Percentiles rank a stretch among this genome's conserved stretches.
Evolutionary conservation across 2,329 filamentous ascomycete species (phyloP).

Genomic region (Ophiostoma triangulosporum): DNA sequence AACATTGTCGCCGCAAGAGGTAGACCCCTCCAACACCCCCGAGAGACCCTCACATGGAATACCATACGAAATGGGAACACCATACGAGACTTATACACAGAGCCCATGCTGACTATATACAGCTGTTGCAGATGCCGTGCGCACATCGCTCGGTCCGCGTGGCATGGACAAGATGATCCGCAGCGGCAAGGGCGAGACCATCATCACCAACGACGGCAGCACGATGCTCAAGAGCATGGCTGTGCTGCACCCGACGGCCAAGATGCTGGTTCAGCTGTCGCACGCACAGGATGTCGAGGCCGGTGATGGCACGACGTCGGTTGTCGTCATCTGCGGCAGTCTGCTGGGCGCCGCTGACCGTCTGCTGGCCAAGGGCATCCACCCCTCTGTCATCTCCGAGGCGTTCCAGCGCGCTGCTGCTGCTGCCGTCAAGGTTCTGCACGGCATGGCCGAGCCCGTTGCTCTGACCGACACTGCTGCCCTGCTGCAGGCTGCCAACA

Average conservation of each 20-base stretch:
- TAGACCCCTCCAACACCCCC: constrained; percentile 26
- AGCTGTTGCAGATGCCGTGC: constrained; percentile 95
- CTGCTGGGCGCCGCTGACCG: constrained; percentile 86
- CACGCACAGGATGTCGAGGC: constrained; percentile 97
- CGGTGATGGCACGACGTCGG: constrained; percentile 94
- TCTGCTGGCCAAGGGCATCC: constrained; percentile 82
- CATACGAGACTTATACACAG: too few species aligned
- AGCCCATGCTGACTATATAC: constrained; percentile 12
- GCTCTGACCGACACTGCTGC: constrained; percentile 75
- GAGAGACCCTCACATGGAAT: too few species aligned
- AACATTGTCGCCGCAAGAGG: constrained; percentile 97
- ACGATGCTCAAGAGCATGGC: constrained; percentile 99
- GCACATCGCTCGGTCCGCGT: constrained; percentile 88
- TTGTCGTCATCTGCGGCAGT: constrained; percentile 94
- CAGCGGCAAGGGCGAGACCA: constrained; percentile 89
- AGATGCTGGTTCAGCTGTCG: constrained; percentile 96
- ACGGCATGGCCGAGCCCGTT: constrained; percentile 93
- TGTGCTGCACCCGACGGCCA: constrained; percentile 97
- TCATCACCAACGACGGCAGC: constrained; percentile 99
- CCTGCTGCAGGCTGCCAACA: constrained; percentile 91
- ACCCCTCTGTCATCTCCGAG: constrained; percentile 95
- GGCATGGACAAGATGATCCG: constrained; percentile 99
- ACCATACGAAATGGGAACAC: too few species aligned
- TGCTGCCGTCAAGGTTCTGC: constrained; percentile 76
- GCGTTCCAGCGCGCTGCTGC: constrained; percentile 90